Conservation (phyloP, 78 protist species). For the Parvularia atlantis region DNA sequence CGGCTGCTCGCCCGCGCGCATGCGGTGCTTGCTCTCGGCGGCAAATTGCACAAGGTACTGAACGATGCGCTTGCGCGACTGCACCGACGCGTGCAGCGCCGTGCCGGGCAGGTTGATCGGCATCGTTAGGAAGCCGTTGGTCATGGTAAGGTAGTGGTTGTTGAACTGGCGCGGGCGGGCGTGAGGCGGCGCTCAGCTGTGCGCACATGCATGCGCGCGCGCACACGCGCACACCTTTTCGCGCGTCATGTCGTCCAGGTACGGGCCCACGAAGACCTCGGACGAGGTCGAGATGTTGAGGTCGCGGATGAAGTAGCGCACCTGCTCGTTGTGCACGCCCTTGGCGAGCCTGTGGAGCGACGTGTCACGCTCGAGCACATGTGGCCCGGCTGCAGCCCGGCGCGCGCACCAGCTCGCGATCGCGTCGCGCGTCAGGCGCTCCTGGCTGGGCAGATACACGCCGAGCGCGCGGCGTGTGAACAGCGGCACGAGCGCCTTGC, state of each 20-base stretch:
- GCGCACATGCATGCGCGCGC: too few species aligned
- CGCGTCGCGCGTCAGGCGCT: conserved; percentile 20
- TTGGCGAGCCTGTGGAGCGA: neutral
- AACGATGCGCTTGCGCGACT: conserved; percentile 33
- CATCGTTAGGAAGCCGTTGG: conserved; percentile 43
- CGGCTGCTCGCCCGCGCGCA: conserved; percentile 16
- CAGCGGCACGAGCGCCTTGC: conserved; percentile 42
- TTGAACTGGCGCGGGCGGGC: too few species aligned
- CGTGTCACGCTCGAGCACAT: neutral
- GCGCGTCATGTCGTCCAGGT: conserved; percentile 13
- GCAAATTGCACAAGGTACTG: conserved; percentile 22
- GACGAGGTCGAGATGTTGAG: conserved; percentile 42
- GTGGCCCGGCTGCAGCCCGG: neutral
- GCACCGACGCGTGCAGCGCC: conserved; percentile 30
- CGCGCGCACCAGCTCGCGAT: too few species aligned
- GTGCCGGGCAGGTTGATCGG: conserved; percentile 53
- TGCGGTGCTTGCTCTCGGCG: conserved; percentile 11
- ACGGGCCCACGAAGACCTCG: conserved; percentile 53
- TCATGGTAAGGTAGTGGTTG: conserved; percentile 35
- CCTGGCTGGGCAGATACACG: conserved; percentile 49
- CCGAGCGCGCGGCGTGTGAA: conserved; percentile 50
- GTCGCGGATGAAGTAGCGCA: conserved; percentile 34
- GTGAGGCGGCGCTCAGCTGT: too few species aligned
- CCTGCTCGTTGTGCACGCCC: too few species aligned
- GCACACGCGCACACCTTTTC: too few species aligned